These are phyloP conservation scores for Tetratostichococcus sp. DNA, from an alignment of 139 green algal genomes.

Conservation along the genomic window DNA sequence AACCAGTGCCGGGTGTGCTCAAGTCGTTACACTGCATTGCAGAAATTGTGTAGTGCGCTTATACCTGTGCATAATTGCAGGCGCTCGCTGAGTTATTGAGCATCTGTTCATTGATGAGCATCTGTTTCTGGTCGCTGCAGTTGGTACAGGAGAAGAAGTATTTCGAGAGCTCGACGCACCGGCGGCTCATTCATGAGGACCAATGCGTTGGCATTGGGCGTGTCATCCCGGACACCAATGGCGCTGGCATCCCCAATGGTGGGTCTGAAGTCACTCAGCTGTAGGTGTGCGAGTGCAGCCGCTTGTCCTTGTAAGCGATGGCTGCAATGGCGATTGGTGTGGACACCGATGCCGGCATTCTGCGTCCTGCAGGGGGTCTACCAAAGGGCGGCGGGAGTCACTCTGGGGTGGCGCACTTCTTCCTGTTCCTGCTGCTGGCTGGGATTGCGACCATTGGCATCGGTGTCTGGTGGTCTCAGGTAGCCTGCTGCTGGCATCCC, in stretches of 20 bases:
- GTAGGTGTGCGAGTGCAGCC: too few relatives aligned
- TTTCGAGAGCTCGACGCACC: slow-evolving; percentile 11
- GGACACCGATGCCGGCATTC: too few relatives aligned
- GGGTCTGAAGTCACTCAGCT: not conserved
- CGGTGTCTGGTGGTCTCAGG: not conserved
- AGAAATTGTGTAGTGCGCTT: too few relatives aligned
- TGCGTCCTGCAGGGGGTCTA: not conserved
- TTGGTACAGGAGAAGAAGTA: not conserved
- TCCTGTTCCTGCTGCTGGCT: slow-evolving; percentile 4
- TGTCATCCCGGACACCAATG: slow-evolving; percentile 66
- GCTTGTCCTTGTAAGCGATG: too few relatives aligned
- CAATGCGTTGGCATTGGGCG: slow-evolving; percentile 34
- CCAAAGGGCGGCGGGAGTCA: not conserved
- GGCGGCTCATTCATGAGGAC: slow-evolving; percentile 59
- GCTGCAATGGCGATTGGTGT: too few relatives aligned
- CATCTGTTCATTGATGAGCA: too few relatives aligned
- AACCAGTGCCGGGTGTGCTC: slow-evolving; percentile 6
- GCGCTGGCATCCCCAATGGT: slow-evolving; percentile 30
- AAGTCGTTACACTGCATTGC: too few relatives aligned
- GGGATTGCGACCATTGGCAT: not conserved
- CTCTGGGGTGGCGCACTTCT: not conserved
- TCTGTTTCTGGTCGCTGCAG: not conserved
- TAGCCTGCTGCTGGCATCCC: not conserved
- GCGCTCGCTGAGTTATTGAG: too few relatives aligned
- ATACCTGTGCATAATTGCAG: too few relatives aligned